phyloP scores from a whole-genome alignment of 805 yeast genomes.

The Kluyveromyces lactis region DNA sequence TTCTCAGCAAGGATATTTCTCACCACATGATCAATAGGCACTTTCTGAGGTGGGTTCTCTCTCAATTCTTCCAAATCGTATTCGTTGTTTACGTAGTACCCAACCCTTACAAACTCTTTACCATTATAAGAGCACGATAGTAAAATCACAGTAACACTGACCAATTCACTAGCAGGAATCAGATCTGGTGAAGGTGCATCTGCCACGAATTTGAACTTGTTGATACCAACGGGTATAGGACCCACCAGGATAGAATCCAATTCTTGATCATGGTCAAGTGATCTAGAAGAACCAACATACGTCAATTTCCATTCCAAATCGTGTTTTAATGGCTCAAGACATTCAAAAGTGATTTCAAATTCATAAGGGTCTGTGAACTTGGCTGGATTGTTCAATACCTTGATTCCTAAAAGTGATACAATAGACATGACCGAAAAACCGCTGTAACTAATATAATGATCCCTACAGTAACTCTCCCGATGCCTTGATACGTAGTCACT shows the following conservation, averaged over 20 bases:
- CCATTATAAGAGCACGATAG: conserved; percentile 90
- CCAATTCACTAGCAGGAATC: conserved; percentile 93
- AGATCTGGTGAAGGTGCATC: conserved; percentile 96
- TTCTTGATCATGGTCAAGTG: conserved; percentile 94
- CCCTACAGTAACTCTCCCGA: too few species aligned
- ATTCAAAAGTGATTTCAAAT: conserved; percentile 95
- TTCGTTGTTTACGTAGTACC: conserved; percentile 95
- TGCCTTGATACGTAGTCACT: too few species aligned
- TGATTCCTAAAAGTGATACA: conserved; percentile 84
- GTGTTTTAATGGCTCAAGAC: conserved; percentile 74
- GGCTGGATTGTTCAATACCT: conserved; percentile 91
- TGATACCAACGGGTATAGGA: conserved; percentile 96
- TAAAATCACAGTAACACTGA: conserved; percentile 88
- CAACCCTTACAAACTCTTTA: conserved; percentile 92
- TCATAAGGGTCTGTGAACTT: conserved; percentile 88
- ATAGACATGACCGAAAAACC: conserved; percentile 64
- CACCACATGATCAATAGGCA: conserved; percentile 88
- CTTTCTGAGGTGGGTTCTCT: conserved; percentile 89
- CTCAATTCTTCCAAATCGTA: conserved; percentile 89
- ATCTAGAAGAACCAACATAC: conserved; percentile 91
- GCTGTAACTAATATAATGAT: too few species aligned
- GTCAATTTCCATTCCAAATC: conserved; percentile 97
- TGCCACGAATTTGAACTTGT: conserved; percentile 85
- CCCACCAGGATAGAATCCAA: conserved; percentile 95
- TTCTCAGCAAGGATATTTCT: conserved; percentile 93